Conservation (phyloP, 106 monocot species). For the Agapanthus africanus region DNA sequence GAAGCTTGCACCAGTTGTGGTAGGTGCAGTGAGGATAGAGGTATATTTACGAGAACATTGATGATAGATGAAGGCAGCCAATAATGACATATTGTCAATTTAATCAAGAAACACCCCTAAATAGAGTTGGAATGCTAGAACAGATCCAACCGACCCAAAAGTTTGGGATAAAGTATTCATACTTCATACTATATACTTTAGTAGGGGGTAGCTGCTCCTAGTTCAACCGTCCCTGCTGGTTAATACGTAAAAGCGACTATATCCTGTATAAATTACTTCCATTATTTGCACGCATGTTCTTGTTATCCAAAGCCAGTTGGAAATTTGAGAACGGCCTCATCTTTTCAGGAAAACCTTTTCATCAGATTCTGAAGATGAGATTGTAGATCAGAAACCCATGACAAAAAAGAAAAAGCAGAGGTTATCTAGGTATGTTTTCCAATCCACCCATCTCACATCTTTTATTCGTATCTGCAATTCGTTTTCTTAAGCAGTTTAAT, state of each 20-base stretch:
- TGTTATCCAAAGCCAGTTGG: neutral
- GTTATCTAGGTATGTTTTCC: conserved; percentile 35
- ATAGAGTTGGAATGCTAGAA: no score
- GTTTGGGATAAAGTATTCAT: no score
- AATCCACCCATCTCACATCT: neutral
- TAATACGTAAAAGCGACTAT: neutral
- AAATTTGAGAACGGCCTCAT: no score
- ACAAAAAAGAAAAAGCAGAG: conserved; percentile 54
- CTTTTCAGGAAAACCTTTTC: conserved; percentile 52
- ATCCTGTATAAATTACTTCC: neutral
- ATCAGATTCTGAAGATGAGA: conserved; percentile 70
- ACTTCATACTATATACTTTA: no score
- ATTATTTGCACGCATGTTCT: neutral
- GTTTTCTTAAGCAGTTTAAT: neutral
- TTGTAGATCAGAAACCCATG: conserved; percentile 24
- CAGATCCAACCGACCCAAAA: no score
- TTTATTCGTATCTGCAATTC: neutral
- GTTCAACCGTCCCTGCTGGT: neutral
- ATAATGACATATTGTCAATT: no score
- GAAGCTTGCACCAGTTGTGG: no score
- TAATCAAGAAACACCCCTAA: no score
- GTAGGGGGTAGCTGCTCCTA: neutral
- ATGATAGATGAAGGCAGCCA: no score
- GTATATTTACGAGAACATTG: no score
- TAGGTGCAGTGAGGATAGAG: no score